These are phyloP conservation scores for Oldenlandia corymbosa DNA, from an alignment of 257 asterid species.

Conservation along the genomic window DNA sequence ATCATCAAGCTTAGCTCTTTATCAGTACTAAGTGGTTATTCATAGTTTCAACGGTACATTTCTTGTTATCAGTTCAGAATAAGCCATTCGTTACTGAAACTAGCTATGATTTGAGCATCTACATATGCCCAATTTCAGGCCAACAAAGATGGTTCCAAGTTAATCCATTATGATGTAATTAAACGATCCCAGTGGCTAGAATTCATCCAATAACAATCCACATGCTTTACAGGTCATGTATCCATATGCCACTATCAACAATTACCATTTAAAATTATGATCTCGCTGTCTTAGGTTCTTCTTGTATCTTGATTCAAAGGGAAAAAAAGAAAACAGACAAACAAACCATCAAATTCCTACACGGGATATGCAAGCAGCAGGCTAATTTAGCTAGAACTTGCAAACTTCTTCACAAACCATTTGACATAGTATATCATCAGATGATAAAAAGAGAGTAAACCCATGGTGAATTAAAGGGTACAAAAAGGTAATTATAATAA, in stretches of 20 bases:
- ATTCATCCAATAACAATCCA: not conserved
- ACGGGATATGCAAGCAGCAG: not conserved
- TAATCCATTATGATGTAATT: no score
- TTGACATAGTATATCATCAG: not conserved
- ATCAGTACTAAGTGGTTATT: not conserved
- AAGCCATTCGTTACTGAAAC: not conserved
- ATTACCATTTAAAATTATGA: not conserved
- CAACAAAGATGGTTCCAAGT: no score
- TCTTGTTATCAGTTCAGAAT: not conserved
- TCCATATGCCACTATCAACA: not conserved
- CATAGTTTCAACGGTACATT: not conserved
- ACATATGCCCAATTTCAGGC: not conserved
- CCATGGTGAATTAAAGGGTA: not conserved
- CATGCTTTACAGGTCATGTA: not conserved
- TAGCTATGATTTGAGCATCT: no score
- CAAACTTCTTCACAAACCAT: no score
- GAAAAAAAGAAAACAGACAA: no score
- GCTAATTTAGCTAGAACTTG: not conserved
- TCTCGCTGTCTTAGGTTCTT: not conserved
- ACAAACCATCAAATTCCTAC: not conserved
- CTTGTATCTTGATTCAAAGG: no score
- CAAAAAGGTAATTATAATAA: not conserved
- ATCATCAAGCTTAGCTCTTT: no score
- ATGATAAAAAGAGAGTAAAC: not conserved
- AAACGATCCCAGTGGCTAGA: no score